Conservation (phyloP, 2,329 filamentous ascomycete species). For the Penicillium janthinellum region DNA sequence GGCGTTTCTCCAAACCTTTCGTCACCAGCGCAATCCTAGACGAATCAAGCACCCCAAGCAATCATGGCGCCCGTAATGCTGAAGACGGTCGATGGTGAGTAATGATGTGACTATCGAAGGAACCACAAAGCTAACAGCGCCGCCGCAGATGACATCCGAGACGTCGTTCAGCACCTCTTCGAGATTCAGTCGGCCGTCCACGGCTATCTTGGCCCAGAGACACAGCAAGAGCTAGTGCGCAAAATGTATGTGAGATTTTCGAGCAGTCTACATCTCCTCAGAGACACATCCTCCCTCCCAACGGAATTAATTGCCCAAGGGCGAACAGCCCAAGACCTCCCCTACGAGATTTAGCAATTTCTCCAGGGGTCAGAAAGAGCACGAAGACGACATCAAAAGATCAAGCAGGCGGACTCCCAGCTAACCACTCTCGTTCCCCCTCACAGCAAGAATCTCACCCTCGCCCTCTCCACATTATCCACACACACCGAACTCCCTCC, state of each 20-base stretch:
- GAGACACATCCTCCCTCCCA: background rate
- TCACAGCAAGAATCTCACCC: conserved; percentile 54
- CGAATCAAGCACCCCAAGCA: background rate
- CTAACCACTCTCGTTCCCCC: background rate
- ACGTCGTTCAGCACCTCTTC: conserved; percentile 64
- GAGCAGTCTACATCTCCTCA: background rate
- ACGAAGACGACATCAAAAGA: background rate
- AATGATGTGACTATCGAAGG: no score
- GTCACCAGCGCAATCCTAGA: background rate
- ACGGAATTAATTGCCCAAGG: background rate
- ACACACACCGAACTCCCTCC: conserved; percentile 36
- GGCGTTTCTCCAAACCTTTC: background rate
- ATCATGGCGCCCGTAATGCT: conserved; percentile 28
- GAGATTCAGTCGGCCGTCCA: conserved; percentile 61
- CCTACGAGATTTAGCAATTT: background rate
- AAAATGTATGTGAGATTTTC: conserved; percentile 53
- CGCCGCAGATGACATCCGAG: conserved; percentile 56
- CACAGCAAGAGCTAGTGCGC: conserved; percentile 58
- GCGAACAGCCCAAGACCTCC: background rate
- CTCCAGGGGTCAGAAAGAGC: background rate
- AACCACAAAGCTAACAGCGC: background rate
- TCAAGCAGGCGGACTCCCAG: background rate
- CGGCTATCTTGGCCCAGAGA: conserved; percentile 60
- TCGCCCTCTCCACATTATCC: conserved; percentile 57
- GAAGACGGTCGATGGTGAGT: conserved; percentile 26